These are phyloP conservation scores for Leptographium lundbergii DNA, from an alignment of 2,329 filamentous ascomycete species.

Conservation along the genomic window DNA sequence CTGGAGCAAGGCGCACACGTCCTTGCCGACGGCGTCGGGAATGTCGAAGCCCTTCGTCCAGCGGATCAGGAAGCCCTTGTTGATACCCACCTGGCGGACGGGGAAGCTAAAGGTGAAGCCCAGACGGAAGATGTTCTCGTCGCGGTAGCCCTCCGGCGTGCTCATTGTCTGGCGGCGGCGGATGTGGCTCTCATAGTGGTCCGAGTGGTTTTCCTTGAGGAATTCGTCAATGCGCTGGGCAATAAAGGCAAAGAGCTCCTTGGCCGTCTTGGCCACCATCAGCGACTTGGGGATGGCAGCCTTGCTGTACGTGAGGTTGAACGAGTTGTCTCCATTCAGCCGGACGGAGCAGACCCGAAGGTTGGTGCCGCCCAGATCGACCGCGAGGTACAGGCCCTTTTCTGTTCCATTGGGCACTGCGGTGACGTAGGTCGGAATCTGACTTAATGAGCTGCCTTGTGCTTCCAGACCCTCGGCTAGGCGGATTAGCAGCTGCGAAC, in stretches of 20 bases:
- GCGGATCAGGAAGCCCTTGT: constrained; percentile 84
- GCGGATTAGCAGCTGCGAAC: neutral
- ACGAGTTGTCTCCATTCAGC: constrained; percentile 87
- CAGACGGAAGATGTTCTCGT: constrained; percentile 76
- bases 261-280: constrained; percentile 78
- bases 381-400: constrained; percentile 92
- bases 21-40: constrained; percentile 82
- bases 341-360: constrained; percentile 94
- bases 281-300: constrained; percentile 79
- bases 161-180: constrained; percentile 50
- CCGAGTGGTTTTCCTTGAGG: constrained; percentile 73
- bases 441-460: constrained; percentile 72
- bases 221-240: constrained; percentile 87
- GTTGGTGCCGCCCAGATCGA: constrained; percentile 97
- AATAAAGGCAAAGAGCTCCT: constrained; percentile 83
- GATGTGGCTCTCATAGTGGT: constrained; percentile 66
- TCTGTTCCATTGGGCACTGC: constrained; percentile 93
- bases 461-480: constrained; percentile 69
- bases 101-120: constrained; percentile 99
- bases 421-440: constrained; percentile 96
- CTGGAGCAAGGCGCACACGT: constrained; percentile 86
- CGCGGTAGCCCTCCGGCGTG: constrained; percentile 44
- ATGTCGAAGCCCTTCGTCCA: constrained; percentile 99
- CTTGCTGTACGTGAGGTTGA: constrained; percentile 86
- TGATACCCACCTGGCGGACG: constrained; percentile 86